phyloP scores from a whole-genome alignment of 768 basidiomycete species.

The Lentinula aciculospora region DNA sequence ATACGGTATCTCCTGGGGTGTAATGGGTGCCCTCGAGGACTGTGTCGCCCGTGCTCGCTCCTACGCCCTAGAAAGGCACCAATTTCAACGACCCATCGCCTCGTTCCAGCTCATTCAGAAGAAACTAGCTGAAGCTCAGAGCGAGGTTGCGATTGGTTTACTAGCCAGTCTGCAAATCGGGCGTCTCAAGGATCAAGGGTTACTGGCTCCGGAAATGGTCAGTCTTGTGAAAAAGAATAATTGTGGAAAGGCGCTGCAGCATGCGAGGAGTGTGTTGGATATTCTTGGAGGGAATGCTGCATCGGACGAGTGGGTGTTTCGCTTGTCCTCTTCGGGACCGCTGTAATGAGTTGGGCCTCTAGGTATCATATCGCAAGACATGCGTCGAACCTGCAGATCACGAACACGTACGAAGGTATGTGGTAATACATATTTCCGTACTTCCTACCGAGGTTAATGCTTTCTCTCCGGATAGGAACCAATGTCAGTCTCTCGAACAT shows the following conservation, averaged over 20 bases:
- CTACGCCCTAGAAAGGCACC: slow-evolving; percentile 86
- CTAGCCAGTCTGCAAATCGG: slow-evolving; percentile 77
- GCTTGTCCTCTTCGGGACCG: not conserved
- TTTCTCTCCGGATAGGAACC: slow-evolving; percentile 37
- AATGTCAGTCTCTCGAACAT: slow-evolving; percentile 34
- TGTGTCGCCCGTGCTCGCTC: slow-evolving; percentile 71
- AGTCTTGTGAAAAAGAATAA: slow-evolving; percentile 95
- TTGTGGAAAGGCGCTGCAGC: slow-evolving; percentile 86
- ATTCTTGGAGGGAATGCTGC: slow-evolving; percentile 93
- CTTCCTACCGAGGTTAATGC: not conserved
- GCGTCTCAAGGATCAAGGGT: slow-evolving; percentile 76
- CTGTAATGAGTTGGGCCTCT: not conserved
- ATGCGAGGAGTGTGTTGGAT: slow-evolving; percentile 77
- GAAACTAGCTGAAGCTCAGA: slow-evolving; percentile 93
- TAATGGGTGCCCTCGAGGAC: slow-evolving; percentile 94
- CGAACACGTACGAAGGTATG: slow-evolving; percentile 89
- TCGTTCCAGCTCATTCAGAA: slow-evolving; percentile 98
- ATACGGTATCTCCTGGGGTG: slow-evolving; percentile 91
- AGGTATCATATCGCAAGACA: slow-evolving; percentile 95
- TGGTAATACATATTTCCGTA: not conserved
- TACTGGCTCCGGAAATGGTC: slow-evolving; percentile 84
- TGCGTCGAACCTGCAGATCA: slow-evolving; percentile 92
- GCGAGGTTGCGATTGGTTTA: slow-evolving; percentile 75
- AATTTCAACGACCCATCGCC: slow-evolving; percentile 86
- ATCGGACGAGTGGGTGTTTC: slow-evolving; percentile 73